Base-by-base conservation (phyloP, 768 basidiomycete species). In the Russula earlei region DNA sequence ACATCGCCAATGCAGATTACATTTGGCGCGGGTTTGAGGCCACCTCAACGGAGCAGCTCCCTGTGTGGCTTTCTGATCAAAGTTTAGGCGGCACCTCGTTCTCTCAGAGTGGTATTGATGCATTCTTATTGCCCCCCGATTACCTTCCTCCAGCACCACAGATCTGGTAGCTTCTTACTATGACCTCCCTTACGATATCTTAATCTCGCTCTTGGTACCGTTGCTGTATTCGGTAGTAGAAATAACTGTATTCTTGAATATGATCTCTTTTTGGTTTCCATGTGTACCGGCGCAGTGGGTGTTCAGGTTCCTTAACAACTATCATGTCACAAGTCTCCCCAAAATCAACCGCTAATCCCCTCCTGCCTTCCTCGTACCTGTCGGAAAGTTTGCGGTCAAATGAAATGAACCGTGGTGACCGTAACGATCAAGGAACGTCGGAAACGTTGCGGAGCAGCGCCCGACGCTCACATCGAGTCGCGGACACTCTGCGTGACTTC, bases 21-120 rank as follows among this genome's bases (percentile, higher is more conserved):
- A 88, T 90, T 55, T 85, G 83, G 81, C 79, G 84, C 49, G 84
- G 82, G 29, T 84, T 89, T 64, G 85, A 87, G 66, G 74, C 77
- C 68, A 82, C 82, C 20, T 72, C 84, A 12, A 83, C 74, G 56
- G 86, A 88, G 64, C 86, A 88, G 62, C 72, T 89, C 10, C 88
- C 89, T 19, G 82, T 91, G 25, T 91, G 88, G 88, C 81, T 91
- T 43, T 87, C 87, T 34, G 89, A 91, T 67, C 85, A 87, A 67
- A 87, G 78, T 62, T 70, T 91, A 2, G 89, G 88, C 43, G 88
- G 86, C 47, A 79, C 72, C 63, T 78, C 82, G 8, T 86, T 89
- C 69, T 77, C 82, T 31, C 86, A 88, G 67, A 79, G 86, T 63
- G 89, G 90, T 59, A 87, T 91, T 73, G 86, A 91, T 64, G 87